Percentiles rank a stretch among this genome's conserved stretches.
Evolutionary conservation across 768 basidiomycete genomes (phyloP).

Genomic region (Boletus speciosus): DNA sequence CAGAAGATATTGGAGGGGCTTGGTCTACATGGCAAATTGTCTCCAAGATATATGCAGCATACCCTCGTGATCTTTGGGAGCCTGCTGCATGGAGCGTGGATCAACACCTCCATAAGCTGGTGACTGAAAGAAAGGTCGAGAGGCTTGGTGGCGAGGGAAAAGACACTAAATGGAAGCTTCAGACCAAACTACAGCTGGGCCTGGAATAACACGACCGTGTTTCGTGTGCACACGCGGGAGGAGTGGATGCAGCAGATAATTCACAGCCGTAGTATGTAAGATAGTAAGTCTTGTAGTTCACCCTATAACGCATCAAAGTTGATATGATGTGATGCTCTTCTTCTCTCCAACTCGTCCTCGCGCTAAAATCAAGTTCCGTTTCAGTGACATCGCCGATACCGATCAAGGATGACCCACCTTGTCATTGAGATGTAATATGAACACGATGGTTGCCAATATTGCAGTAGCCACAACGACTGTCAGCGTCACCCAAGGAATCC

Average conservation of each 20-base stretch:
- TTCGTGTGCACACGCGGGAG: background rate
- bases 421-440: slow-evolving; percentile 86
- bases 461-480: slow-evolving; percentile 73
- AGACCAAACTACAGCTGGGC: slow-evolving; percentile 4
- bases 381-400: slow-evolving; percentile 3
- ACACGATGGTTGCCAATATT: slow-evolving; percentile 75
- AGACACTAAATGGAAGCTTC: slow-evolving; percentile 46
- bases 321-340: slow-evolving; percentile 89
- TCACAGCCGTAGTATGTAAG: slow-evolving; percentile 16
- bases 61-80: slow-evolving; percentile 67
- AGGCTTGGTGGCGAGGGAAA: slow-evolving; percentile 49
- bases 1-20: slow-evolving; percentile 11
- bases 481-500: slow-evolving; percentile 97
- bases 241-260: background rate
- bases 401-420: slow-evolving; percentile 55
- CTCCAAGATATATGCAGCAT: slow-evolving; percentile 61
- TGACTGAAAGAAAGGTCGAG: slow-evolving; percentile 57
- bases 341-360: slow-evolving; percentile 90
- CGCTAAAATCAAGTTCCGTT: slow-evolving; percentile 44
- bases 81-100: slow-evolving; percentile 68
- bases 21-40: slow-evolving; percentile 72
- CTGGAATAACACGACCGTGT: background rate
- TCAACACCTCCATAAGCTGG: slow-evolving; percentile 72
- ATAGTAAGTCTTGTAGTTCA: slow-evolving; percentile 1
- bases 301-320: slow-evolving; percentile 89